Conservation (phyloP, 495 filamentous ascomycete genomes). For the Aspergillus campestris region DNA sequence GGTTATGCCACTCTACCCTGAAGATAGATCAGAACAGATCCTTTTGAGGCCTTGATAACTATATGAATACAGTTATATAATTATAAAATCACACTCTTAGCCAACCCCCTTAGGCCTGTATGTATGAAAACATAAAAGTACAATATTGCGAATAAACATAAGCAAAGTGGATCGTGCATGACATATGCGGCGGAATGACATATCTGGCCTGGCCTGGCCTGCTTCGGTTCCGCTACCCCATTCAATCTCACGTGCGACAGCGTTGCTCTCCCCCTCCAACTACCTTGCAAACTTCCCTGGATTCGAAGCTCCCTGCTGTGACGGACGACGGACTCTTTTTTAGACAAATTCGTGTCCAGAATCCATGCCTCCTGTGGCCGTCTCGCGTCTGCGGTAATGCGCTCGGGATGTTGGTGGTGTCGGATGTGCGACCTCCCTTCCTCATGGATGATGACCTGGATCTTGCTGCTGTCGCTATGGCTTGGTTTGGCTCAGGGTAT, state of each 20-base stretch:
- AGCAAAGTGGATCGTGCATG: neutral
- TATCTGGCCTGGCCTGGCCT: conserved; percentile 15
- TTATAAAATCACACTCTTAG: too few species aligned
- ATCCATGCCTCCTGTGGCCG: conserved; percentile 23
- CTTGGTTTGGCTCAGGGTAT: conserved; percentile 31
- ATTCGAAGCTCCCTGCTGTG: neutral
- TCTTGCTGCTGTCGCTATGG: conserved; percentile 35
- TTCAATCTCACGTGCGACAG: conserved; percentile 13
- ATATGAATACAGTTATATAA: too few species aligned
- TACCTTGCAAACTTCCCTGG: neutral
- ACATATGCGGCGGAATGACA: conserved; percentile 8
- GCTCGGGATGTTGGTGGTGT: conserved; percentile 36
- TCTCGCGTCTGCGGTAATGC: conserved; percentile 32
- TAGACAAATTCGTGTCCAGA: neutral
- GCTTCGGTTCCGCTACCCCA: neutral
- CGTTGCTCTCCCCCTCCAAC: neutral
- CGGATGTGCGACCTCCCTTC: conserved; percentile 30
- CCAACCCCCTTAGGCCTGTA: too few species aligned
- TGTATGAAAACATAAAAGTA: too few species aligned
- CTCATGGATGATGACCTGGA: conserved; percentile 32
- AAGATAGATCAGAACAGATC: too few species aligned
- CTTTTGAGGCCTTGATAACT: too few species aligned
- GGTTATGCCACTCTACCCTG: too few species aligned
- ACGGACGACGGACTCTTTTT: too few species aligned
- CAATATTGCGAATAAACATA: neutral